These are phyloP conservation scores for Tolypocladium cylindrosporum DNA, from an alignment of 2,329 filamentous ascomycete genomes.

Conservation along the genomic window DNA sequence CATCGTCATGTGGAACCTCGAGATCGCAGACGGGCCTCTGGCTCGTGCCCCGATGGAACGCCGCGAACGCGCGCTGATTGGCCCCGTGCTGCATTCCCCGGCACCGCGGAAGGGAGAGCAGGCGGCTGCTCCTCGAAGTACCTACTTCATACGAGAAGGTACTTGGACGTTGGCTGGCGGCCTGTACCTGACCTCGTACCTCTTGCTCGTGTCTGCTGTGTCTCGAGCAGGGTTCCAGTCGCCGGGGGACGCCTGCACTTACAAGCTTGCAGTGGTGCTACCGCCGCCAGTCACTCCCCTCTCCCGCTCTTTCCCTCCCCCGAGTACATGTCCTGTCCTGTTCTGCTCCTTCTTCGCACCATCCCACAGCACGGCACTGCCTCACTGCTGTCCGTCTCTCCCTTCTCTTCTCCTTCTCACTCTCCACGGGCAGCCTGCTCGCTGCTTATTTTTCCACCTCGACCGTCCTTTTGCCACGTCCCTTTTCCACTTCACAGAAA, in stretches of 20 bases:
- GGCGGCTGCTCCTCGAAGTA: not conserved
- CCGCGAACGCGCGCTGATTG: slow-evolving; percentile 1
- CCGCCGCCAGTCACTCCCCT: not conserved
- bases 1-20: not conserved
- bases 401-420: not conserved
- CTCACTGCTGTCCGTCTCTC: not conserved
- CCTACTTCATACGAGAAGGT: no score
- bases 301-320: not conserved
- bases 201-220: not conserved
- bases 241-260: not conserved
- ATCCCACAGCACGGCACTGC: not conserved
- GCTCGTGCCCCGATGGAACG: not conserved
- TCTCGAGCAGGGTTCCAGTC: not conserved
- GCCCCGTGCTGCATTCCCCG: not conserved
- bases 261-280: not conserved
- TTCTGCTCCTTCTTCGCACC: not conserved
- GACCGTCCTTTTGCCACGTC: not conserved
- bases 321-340: not conserved
- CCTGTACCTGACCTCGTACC: not conserved
- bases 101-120: not conserved
- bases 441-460: not conserved
- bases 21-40: not conserved
- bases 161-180: not conserved
- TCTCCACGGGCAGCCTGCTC: not conserved
- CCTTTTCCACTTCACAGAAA: not conserved